phyloP scores from a whole-genome alignment of 352 stramenopile genomes.

The Globisporangium splendens region DNA sequence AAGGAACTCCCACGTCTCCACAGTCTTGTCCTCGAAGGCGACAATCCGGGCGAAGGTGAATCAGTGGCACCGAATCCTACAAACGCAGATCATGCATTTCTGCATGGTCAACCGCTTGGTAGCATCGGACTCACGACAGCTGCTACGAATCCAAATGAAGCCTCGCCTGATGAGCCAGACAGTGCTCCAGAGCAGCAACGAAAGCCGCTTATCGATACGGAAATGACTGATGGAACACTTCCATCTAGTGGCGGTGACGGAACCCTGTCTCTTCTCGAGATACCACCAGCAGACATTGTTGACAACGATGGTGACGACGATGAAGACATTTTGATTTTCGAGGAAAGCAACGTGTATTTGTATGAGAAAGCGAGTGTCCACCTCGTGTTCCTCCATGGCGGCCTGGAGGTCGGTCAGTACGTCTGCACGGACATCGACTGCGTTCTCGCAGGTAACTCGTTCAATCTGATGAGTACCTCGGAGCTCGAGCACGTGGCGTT shows the following conservation, averaged over 20 bases:
- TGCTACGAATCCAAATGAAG: neutral
- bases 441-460: constrained; percentile 46
- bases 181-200: neutral
- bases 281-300: no score
- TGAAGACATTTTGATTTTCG: constrained; percentile 25
- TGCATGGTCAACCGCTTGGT: neutral
- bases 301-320: neutral
- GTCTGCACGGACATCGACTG: constrained; percentile 54
- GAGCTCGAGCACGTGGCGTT: constrained; percentile 36
- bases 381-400: constrained; percentile 43
- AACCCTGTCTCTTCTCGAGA: neutral
- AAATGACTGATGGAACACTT: no score
- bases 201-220: neutral
- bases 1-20: constrained; percentile 12
- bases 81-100: neutral
- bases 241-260: no score
- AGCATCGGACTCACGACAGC: neutral
- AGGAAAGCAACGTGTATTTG: constrained; percentile 55
- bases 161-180: no score
- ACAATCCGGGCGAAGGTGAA: neutral
- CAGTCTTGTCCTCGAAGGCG: constrained; percentile 19
- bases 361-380: constrained; percentile 52
- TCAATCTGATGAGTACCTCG: constrained; percentile 32
- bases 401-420: constrained; percentile 46
- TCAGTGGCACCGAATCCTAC: neutral